Percentiles rank a stretch among this genome's conserved stretches.
These are phyloP conservation scores for Talaromyces atroroseus DNA, from an alignment of 2,329 filamentous ascomycete species.

Conservation along the genomic window DNA sequence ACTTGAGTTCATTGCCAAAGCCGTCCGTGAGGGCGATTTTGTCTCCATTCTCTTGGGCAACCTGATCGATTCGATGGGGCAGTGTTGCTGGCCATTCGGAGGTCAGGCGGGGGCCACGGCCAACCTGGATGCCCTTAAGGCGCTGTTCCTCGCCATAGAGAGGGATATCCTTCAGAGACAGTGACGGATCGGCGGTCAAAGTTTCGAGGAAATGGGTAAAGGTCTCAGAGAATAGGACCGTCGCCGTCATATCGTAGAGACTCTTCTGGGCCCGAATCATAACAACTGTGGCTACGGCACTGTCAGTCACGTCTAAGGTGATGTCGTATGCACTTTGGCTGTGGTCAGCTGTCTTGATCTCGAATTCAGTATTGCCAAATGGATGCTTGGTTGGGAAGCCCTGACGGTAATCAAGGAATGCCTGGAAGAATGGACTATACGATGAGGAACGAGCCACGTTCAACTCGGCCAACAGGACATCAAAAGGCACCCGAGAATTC, in stretches of 20 bases:
- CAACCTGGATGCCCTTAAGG: slow-evolving; percentile 13
- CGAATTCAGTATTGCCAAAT: slow-evolving; percentile 5
- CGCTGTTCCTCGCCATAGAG: slow-evolving; percentile 16
- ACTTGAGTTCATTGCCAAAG: slow-evolving; percentile 27
- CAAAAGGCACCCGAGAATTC: slow-evolving; percentile 46
- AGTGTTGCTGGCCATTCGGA: slow-evolving; percentile 32
- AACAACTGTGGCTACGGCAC: slow-evolving; percentile 16
- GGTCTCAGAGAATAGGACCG: slow-evolving; percentile 20
- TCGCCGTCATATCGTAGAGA: slow-evolving; percentile 25
- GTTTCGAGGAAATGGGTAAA: slow-evolving; percentile 21
- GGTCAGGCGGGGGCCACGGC: slow-evolving; percentile 9
- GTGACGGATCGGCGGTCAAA: slow-evolving; percentile 17
- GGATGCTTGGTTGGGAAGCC: slow-evolving; percentile 18
- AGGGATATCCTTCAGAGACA: slow-evolving; percentile 17
- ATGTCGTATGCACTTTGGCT: slow-evolving; percentile 29
- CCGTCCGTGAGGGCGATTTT: slow-evolving; percentile 26
- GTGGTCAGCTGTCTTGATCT: slow-evolving; percentile 13
- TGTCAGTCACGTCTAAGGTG: slow-evolving; percentile 35
- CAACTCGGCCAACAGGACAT: slow-evolving; percentile 44
- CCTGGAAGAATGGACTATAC: slow-evolving; percentile 48
- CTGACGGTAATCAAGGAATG: slow-evolving; percentile 44
- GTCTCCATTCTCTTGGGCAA: slow-evolving; percentile 19
- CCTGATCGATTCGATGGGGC: slow-evolving; percentile 32
- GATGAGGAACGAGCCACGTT: slow-evolving; percentile 34
- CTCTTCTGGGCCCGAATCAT: slow-evolving; percentile 26